Evolutionary conservation across 495 filamentous ascomycete genomes (phyloP), one percentile per base, ranked within the genome.

Genomic region (Emericellopsis terricola): DNA sequence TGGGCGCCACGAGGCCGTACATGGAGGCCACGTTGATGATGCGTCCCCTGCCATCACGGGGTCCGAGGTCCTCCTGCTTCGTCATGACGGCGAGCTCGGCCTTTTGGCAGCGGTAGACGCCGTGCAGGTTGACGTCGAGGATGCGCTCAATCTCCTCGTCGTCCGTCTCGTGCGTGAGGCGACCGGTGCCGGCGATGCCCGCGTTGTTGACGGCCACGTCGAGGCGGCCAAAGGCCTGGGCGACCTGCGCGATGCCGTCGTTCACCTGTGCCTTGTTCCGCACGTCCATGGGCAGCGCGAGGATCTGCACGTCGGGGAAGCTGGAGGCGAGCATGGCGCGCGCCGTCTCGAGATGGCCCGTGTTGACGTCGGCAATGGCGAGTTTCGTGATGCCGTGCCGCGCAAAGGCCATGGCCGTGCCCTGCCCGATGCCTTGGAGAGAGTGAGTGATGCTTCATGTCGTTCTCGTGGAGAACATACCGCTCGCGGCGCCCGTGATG

Each of bases 11-110:
- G 1, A 78, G 57, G 8, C 75, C 76, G 8, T 63, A 69, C 43
- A 80, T 76, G 8, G 66, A 74, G 4, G 69, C 72, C 3, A 80
- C 63, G 3, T 68, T 73, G 41, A 81, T 79, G 39, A 81, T 80
- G 4, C 61, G 68, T 13, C 76, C 76, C 19, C 74, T 65, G 4
- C 59, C 50, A 1, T 52, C 60, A 36, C 73, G 68, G 2, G 36
- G 29, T 2, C 65, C 64, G 62, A 79, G 73, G 43, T 74, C 34
- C 49, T 64, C 55, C 38, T 69, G 60, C 31, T 43, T 50, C 34
- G 64, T 19, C 62, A 69, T 66, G 41, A 61, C 53, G 26, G 42
- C 42, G 21, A 66, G 51, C 36, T 64, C 38, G 6, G 50, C 56
- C 23, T 53, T 50, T 37, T 64, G 55, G 35, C 60, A 59, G 2